Base-by-base conservation (phyloP, 192 early-diverging fungal species). In the Coemansia erecta region DNA sequence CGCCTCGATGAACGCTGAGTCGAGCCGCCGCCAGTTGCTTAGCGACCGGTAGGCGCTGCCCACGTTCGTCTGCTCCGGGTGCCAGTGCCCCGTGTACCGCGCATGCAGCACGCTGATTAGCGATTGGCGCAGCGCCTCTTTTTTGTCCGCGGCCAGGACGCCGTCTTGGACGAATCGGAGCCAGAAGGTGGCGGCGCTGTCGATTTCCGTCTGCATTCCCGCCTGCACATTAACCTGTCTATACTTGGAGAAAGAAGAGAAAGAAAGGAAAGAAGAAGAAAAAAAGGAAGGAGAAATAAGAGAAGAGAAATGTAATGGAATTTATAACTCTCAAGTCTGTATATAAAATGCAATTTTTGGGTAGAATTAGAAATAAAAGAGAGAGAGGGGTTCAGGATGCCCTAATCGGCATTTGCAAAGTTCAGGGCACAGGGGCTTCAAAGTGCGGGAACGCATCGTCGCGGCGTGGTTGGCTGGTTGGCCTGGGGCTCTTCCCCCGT, bases 11-110 rank as follows among this genome's bases (percentile, higher is more conserved):
- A 93, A 56, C 18, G 82, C 60, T 14, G 81, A 61, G 72, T 93
- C 91, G 15, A 89, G 74, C 35, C 77, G 64, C 52, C 81, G 83
- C 73, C 86, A 89, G 61, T 85, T 87, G 40, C 86, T 84, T 58
- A 93, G 80, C 19, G 89, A 85, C 73, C 91, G 78, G 80, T 88
- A 93, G 21, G 77, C 91, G 67, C 89, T 91, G 52, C 91, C 91
- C 17, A 61, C 66, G 43, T 65, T 68, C 14, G 90, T 87, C 35
- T 79, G 72, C 41, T 84, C 70, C 6, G 82, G 46, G 53, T 92
- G 81, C 90, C 90, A 92, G 58, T 92, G 90, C 39, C 85, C 82
- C 44, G 60, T 56, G 58, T 86, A 92, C 56, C 83, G 85, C 31
- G 72, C 68, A 7, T 69, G 47, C 63, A 92, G 76, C 6, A 82